Evolutionary conservation across 352 stramenopile genomes (phyloP), one percentile per base, ranked within the genome.

Genomic region (Phytophthora syringae): DNA sequence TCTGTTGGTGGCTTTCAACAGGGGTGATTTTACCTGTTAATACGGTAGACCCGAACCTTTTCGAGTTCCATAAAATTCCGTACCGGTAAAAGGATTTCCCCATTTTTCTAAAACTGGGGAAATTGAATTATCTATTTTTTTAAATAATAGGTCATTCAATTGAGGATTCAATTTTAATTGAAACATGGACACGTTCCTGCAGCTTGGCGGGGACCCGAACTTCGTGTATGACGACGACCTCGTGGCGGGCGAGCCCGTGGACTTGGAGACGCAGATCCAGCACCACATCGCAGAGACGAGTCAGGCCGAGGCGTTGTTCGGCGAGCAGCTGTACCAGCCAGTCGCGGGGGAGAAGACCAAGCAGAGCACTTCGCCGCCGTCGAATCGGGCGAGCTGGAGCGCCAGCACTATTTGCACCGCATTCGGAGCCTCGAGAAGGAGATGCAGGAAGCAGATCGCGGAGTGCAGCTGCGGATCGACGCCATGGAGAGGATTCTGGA

Each of bases 161-260:
- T n/a, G n/a, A n/a, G n/a, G n/a, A n/a, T n/a, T n/a, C n/a, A n/a
- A n/a, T n/a, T n/a, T n/a, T n/a, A n/a, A n/a, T n/a, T n/a, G n/a
- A n/a, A n/a, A n/a, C 45, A 82, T 89, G 76, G 80, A 90, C 72
- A 81, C 73, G 44, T 89, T 90, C 47, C 65, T 90, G 53, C 82
- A 89, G 53, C 67, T 89, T 39, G 73, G 74, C 66, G 67, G 43
- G 12, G 79, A 75, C 52, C 52, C 73, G 18, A 73, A 52, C 34
- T 71, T 86, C 15, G 78, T 89, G 12, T 88, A 90, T 51, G 76
- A 76, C 22, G 77, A 88, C 52, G 79, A 89, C 24, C 61, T 87
- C 12, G 69, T 60, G n/a, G 66, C 67, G 27, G 58, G 62, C 20
- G 68, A 68, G 24, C 42, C 64, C 15, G 60, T 76, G 15, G 59